These are phyloP conservation scores for Moricandia moricandioides DNA, from an alignment of 345 rosid species.

Conservation along the genomic window DNA sequence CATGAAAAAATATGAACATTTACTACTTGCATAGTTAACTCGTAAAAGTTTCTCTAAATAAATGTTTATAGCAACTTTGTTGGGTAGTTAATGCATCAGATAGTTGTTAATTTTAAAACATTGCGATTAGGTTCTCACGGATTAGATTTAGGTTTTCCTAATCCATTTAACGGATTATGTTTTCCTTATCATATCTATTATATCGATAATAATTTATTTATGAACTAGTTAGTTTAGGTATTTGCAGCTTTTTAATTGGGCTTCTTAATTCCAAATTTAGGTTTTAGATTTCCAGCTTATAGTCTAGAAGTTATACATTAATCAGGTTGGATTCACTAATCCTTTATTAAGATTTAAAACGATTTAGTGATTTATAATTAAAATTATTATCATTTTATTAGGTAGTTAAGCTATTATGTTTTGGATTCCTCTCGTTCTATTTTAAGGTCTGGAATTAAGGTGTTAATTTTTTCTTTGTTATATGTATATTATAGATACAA, in stretches of 20 bases:
- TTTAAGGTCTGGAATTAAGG: no score
- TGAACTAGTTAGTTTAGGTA: neutral
- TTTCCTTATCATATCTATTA: neutral
- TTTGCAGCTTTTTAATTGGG: neutral
- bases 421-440: no score
- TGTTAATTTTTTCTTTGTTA: no score
- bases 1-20: neutral
- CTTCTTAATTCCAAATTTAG: neutral
- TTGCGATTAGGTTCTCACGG: neutral
- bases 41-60: neutral
- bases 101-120: neutral
- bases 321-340: neutral
- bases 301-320: neutral
- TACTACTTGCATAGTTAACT: neutral
- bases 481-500: no score
- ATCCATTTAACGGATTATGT: neutral
- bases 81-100: neutral
- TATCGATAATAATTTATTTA: neutral
- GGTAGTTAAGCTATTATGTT: no score
- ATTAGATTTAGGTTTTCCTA: no score
- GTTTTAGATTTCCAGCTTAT: neutral
- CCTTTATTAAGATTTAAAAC: no score
- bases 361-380: no score
- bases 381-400: no score
- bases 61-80: neutral